These are phyloP conservation scores for Grosmannia penicillata DNA, from an alignment of 2,329 filamentous ascomycete genomes.

Conservation along the genomic window DNA sequence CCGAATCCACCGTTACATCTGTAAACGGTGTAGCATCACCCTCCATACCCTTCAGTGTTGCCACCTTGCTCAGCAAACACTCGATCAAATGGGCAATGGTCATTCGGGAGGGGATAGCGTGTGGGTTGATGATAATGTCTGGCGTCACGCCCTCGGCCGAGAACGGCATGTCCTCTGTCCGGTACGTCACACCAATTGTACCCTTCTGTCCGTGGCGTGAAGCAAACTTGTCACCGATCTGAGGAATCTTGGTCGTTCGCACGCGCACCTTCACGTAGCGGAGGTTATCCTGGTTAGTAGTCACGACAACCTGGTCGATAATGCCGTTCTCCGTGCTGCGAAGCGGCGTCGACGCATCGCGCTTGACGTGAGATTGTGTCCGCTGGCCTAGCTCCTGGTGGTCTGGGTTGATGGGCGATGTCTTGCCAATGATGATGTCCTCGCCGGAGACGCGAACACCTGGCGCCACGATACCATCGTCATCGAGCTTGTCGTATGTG, in stretches of 20 bases:
- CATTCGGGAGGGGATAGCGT: slow-evolving; percentile 99
- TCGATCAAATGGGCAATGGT: slow-evolving; percentile 99
- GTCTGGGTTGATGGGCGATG: slow-evolving; percentile 83
- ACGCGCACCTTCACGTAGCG: slow-evolving; percentile 97
- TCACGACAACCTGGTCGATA: slow-evolving; percentile 82
- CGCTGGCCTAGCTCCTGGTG: slow-evolving; percentile 87
- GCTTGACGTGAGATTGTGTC: slow-evolving; percentile 78
- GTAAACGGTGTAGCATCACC: slow-evolving; percentile 97
- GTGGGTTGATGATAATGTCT: slow-evolving; percentile 96
- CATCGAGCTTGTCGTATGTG: slow-evolving; percentile 94
- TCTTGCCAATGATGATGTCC: slow-evolving; percentile 98
- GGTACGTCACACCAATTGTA: slow-evolving; percentile 96
- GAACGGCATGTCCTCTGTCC: slow-evolving; percentile 98
- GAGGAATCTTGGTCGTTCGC: slow-evolving; percentile 91
- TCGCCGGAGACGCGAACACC: slow-evolving; percentile 92
- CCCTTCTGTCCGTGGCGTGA: slow-evolving; percentile 98
- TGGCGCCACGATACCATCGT: slow-evolving; percentile 87
- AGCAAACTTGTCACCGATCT: slow-evolving; percentile 98
- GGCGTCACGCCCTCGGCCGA: slow-evolving; percentile 81
- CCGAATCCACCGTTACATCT: slow-evolving; percentile 87
- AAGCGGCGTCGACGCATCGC: slow-evolving; percentile 88
- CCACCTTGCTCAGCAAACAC: slow-evolving; percentile 93
- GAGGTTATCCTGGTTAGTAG: slow-evolving; percentile 85
- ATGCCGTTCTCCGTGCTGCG: slow-evolving; percentile 95
- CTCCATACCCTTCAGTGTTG: slow-evolving; percentile 83